Evolutionary conservation across 2,329 filamentous ascomycete genomes (phyloP), one percentile per base, ranked within the genome.

Genomic region (Ophiostoma perfectum): DNA sequence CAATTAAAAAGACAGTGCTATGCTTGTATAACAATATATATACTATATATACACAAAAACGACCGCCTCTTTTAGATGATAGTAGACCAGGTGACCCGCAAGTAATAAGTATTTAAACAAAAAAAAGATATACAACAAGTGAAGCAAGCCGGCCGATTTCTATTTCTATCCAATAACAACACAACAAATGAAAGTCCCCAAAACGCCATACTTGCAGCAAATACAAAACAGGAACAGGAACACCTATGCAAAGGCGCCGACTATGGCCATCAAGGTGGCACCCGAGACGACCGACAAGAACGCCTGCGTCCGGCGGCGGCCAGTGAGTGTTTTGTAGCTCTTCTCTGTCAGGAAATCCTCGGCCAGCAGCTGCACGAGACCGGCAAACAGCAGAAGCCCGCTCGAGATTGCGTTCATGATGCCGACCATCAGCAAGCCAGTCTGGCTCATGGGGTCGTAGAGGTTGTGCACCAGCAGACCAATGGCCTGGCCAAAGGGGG

Each of bases 321-420:
- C 90, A 69, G 83, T 84, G 49, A 92, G 79, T 27, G 85, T 81
- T 73, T 82, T 83, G 81, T 90, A 92, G 77, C 88, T 91, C 80
- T 90, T 89, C 72, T 92, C 89, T 12, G 86, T 87, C 70, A 93
- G 75, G 73, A 96, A 96, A 74, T 96, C 92, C 77, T 96, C 92
- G 0, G 91, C 90, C 64, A 96, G 82, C 27, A 96, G 82, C 78
- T 96, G 91, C 4, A 96, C 92, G 60, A 96, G 80, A 0, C 91
- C 91, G 0, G 92, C 92, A 75, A 94, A 96, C 3, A 96, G 81
- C 41, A 96, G 78, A 66, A 96, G 80, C 0, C 92, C 92, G 66
- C 89, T 89, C 9, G 90, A 93, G 66, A 96, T 90, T 52, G 91
- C 91, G 74, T 96, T 96, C 84, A 94, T 95, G 75, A 93, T 86